These are phyloP conservation scores for Ramichloridium luteum DNA, from an alignment of 2,329 filamentous ascomycete species.

Conservation along the genomic window DNA sequence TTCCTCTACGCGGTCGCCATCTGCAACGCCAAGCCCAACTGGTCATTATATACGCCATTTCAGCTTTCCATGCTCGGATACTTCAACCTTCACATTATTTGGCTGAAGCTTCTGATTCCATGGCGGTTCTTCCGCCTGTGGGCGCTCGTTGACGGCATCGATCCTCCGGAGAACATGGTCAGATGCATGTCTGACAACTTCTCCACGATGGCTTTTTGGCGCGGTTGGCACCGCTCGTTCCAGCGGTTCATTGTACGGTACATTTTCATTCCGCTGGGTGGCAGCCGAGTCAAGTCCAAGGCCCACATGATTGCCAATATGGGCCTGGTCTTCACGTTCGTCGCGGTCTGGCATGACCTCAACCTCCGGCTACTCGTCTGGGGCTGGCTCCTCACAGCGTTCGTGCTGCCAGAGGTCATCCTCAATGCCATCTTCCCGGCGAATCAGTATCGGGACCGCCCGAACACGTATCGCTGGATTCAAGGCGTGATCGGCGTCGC, in stretches of 20 bases:
- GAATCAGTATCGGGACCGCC: slow-evolving; percentile 55
- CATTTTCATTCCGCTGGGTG: slow-evolving; percentile 84
- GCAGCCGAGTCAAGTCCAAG: slow-evolving; percentile 41
- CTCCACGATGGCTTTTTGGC: slow-evolving; percentile 84
- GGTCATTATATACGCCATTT: slow-evolving; percentile 71
- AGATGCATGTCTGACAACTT: slow-evolving; percentile 95
- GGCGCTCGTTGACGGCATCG: slow-evolving; percentile 78
- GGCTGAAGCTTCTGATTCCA: slow-evolving; percentile 90
- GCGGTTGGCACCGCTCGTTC: slow-evolving; percentile 87
- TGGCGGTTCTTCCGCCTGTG: slow-evolving; percentile 99
- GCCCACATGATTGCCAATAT: slow-evolving; percentile 59
- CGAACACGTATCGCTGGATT: slow-evolving; percentile 64
- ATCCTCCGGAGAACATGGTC: slow-evolving; percentile 96
- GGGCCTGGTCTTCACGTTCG: slow-evolving; percentile 83
- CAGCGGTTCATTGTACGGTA: slow-evolving; percentile 93
- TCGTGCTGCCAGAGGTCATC: slow-evolving; percentile 79
- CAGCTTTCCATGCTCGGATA: slow-evolving; percentile 84
- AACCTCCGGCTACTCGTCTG: slow-evolving; percentile 80
- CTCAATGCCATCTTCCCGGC: slow-evolving; percentile 61
- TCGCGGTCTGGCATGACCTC: slow-evolving; percentile 96
- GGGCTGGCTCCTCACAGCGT: slow-evolving; percentile 93
- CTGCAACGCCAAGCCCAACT: slow-evolving; percentile 64
- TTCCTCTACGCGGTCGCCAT: slow-evolving; percentile 92
- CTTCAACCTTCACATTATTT: slow-evolving; percentile 94
- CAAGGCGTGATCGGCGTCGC: slow-evolving; percentile 68